Conservation (phyloP, 768 basidiomycete genomes). For the Candolleomyces efflorescens region DNA sequence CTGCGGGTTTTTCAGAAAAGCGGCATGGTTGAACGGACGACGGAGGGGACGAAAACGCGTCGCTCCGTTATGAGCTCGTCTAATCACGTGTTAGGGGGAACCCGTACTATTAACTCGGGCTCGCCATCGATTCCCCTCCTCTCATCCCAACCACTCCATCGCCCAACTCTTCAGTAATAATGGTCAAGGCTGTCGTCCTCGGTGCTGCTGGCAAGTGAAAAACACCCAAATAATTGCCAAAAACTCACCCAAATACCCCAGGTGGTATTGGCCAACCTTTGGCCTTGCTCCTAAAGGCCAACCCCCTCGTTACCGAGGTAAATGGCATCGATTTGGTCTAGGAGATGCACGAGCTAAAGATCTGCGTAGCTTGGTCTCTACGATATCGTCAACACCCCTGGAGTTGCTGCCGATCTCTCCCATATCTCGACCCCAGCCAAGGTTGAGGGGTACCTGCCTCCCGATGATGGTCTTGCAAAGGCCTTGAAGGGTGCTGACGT, state of each 20-base stretch:
- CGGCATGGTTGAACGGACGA: too few relatives aligned
- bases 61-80: background rate
- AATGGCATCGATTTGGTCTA: conserved; percentile 7
- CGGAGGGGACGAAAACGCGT: too few relatives aligned
- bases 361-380: conserved; percentile 71
- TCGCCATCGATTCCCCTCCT: conserved; percentile 14
- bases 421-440: conserved; percentile 90
- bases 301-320: conserved; percentile 77
- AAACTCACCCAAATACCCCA: conserved; percentile 22
- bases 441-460: conserved; percentile 75
- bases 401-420: conserved; percentile 91
- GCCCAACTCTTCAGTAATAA: conserved; percentile 16
- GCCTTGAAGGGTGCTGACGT: conserved; percentile 81
- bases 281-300: conserved; percentile 85
- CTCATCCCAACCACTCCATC: conserved; percentile 19
- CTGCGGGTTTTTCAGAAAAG: too few relatives aligned
- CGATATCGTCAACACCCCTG: conserved; percentile 98
- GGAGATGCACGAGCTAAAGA: background rate
- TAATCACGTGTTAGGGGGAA: conserved; percentile 6
- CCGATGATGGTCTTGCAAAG: conserved; percentile 80
- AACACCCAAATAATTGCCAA: conserved; percentile 1
- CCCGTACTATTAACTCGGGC: conserved; percentile 10
- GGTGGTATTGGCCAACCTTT: conserved; percentile 98
- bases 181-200: conserved; percentile 89
- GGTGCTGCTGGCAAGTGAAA: conserved; percentile 77